A percentile compares a stretch with the other conserved stretches of the same genome.
Conservation (phyloP, 371 early-diverging fungal genomes). For the Blakeslea trispora region DNA sequence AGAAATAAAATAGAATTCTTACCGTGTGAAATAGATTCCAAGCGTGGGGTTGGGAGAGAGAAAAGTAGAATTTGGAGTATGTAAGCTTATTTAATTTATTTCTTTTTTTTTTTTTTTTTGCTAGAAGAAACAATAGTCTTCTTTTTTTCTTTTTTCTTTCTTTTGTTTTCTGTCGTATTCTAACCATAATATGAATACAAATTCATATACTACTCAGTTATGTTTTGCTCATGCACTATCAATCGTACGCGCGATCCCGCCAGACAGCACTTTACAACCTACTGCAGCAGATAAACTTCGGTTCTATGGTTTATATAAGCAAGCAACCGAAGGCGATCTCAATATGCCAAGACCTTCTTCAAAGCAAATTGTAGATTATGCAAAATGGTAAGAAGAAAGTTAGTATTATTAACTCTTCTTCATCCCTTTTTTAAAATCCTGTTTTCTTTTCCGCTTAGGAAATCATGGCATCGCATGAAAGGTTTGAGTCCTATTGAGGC, state of each 20-base stretch:
- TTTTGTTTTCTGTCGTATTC: too few relatives aligned
- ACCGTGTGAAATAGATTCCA: too few relatives aligned
- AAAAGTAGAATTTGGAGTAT: too few relatives aligned
- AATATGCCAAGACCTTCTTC: slow-evolving; percentile 41
- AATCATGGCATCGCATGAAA: slow-evolving; percentile 34
- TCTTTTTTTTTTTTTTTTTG: neutral
- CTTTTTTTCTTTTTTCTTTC: neutral
- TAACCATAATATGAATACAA: neutral
- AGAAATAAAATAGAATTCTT: neutral
- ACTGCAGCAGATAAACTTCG: slow-evolving; percentile 65
- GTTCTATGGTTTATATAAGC: slow-evolving; percentile 78
- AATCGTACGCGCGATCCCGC: slow-evolving; percentile 26
- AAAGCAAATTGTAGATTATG: slow-evolving; percentile 26
- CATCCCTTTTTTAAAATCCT: too few relatives aligned
- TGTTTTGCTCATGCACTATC: slow-evolving; percentile 24
- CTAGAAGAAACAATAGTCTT: neutral
- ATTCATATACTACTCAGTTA: slow-evolving; percentile 17
- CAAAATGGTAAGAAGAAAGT: slow-evolving; percentile 22
- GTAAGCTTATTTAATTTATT: too few relatives aligned
- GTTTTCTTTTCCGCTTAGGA: too few relatives aligned
- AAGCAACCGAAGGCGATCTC: slow-evolving; percentile 70
- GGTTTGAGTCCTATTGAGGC: slow-evolving; percentile 32
- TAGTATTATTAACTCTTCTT: neutral
- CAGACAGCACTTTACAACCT: slow-evolving; percentile 42
- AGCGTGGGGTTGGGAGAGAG: too few relatives aligned